phyloP scores from a whole-genome alignment of 345 rosid species.

The Euphorbia pulcherrima region DNA sequence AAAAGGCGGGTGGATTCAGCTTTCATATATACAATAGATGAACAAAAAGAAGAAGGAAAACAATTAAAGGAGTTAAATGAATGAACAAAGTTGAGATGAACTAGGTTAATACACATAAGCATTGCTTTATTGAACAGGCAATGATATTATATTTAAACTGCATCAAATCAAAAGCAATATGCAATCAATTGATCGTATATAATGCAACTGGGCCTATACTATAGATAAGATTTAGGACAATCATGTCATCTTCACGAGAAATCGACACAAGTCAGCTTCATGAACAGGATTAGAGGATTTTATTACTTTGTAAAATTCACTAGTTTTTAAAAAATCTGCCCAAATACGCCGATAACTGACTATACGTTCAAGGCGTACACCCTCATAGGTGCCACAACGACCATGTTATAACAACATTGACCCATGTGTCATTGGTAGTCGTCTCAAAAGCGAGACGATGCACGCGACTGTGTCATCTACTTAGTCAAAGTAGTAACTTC shows the following conservation, averaged over 20 bases:
- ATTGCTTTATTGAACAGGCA: neutral
- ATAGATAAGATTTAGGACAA: neutral
- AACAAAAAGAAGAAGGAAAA: neutral
- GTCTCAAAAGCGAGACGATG: no score
- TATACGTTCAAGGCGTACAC: no score
- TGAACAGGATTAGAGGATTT: no score
- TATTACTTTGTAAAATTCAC: no score
- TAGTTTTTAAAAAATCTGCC: no score
- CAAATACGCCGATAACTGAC: no score
- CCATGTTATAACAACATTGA: no score
- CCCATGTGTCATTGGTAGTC: no score
- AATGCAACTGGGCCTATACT: neutral
- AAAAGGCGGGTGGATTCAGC: slow-evolving; percentile 23
- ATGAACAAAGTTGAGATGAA: neutral
- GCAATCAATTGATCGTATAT: neutral
- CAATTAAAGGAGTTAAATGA: neutral
- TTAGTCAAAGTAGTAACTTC: no score
- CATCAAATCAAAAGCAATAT: neutral
- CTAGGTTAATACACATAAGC: neutral
- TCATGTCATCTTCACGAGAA: slow-evolving; percentile 16
- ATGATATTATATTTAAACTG: neutral
- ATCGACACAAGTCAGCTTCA: slow-evolving; percentile 4
- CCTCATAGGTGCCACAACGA: no score
- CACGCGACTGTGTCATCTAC: no score
- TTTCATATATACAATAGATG: slow-evolving; percentile 3